These are phyloP conservation scores for Fusarium xylarioides DNA, from an alignment of 2,329 filamentous ascomycete genomes.

Conservation along the genomic window DNA sequence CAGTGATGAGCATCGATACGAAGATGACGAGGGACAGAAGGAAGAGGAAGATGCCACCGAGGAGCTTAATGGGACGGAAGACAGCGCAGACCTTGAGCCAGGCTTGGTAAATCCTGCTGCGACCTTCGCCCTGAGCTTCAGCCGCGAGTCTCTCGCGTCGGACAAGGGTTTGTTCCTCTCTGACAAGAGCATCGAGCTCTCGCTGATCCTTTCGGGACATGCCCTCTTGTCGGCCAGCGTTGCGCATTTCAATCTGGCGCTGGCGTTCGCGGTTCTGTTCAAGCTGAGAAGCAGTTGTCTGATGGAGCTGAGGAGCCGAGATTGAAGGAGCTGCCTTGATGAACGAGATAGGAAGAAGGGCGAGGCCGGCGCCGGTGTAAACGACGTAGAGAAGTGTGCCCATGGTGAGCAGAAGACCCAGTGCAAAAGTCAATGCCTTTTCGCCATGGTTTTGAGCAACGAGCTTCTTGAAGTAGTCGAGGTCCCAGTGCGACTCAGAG, in stretches of 20 bases:
- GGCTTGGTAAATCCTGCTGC: constrained; percentile 73
- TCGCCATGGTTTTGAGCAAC: constrained; percentile 85
- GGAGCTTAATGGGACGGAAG: constrained; percentile 86
- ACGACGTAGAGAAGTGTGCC: constrained; percentile 87
- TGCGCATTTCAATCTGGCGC: constrained; percentile 87
- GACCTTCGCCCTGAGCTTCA: constrained; percentile 81
- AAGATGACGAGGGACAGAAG: constrained; percentile 79
- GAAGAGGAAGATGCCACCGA: constrained; percentile 83
- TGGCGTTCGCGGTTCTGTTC: constrained; percentile 92
- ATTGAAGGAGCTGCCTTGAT: constrained; percentile 92
- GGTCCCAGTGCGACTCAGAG: constrained; percentile 73
- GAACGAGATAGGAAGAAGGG: constrained; percentile 86
- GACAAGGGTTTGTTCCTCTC: constrained; percentile 92
- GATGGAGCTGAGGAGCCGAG: constrained; percentile 80
- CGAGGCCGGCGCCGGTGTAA: constrained; percentile 89
- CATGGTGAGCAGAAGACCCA: constrained; percentile 87
- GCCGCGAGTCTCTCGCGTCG: constrained; percentile 88
- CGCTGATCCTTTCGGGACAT: constrained; percentile 86
- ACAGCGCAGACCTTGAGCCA: constrained; percentile 86
- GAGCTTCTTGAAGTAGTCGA: constrained; percentile 91
- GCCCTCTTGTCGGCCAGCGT: constrained; percentile 76
- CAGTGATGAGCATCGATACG: constrained; percentile 93
- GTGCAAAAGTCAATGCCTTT: constrained; percentile 87
- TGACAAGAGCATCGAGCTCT: constrained; percentile 84
- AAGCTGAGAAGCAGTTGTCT: constrained; percentile 80